Evolutionary conservation across 306 rosid species (phyloP).

Genomic region (Fagus sylvatica): DNA sequence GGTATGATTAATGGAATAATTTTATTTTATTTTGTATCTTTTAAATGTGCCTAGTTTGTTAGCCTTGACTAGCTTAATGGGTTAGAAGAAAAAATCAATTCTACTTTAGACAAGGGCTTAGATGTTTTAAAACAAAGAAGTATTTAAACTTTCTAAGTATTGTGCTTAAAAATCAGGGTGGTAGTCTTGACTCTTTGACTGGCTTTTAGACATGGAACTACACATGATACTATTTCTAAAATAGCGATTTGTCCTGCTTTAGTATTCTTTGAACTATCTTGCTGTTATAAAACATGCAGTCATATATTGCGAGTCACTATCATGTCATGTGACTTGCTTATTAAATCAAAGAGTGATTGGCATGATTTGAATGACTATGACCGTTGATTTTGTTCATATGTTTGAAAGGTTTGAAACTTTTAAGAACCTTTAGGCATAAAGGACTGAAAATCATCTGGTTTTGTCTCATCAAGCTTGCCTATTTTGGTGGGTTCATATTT

Average conservation of each 20-base stretch:
- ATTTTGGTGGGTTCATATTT: neutral
- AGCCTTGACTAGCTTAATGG: neutral
- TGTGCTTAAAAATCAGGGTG: no score
- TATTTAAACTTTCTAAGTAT: no score
- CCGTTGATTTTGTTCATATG: neutral
- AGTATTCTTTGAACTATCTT: neutral
- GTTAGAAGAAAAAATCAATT: neutral
- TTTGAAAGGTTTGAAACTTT: neutral
- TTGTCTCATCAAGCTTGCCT: neutral
- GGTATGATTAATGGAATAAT: neutral
- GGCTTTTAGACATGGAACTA: no score
- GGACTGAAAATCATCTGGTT: neutral
- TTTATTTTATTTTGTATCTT: neutral
- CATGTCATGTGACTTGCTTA: slow-evolving; percentile 31
- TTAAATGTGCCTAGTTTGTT: neutral
- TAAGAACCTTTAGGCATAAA: neutral
- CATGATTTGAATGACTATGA: slow-evolving; percentile 12
- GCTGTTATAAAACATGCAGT: neutral
- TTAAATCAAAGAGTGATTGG: neutral
- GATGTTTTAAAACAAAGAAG: neutral
- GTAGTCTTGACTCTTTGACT: neutral
- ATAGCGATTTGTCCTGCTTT: neutral
- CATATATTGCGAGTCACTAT: neutral
- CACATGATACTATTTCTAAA: neutral
- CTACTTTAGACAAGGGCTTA: neutral